These are phyloP conservation scores for Hanseniaspora uvarum DNA, from an alignment of 1,139 yeast genomes.

Conservation along the genomic window DNA sequence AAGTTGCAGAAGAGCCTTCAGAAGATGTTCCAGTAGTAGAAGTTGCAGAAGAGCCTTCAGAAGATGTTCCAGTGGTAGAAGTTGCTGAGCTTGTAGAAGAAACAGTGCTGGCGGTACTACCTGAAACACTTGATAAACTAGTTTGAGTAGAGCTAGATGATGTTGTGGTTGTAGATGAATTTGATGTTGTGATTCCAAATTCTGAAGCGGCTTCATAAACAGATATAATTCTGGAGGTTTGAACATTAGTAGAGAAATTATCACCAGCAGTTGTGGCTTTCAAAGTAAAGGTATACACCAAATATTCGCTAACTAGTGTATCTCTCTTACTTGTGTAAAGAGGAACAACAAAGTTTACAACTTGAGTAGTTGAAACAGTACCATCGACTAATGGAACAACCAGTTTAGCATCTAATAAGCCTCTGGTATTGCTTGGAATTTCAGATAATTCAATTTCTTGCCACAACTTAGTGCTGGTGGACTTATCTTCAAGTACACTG, in stretches of 20 bases:
- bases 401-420: neutral
- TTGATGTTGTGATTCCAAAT: neutral
- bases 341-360: conserved; percentile 3
- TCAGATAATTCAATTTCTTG: neutral
- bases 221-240: neutral
- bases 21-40: neutral
- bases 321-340: neutral
- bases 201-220: neutral
- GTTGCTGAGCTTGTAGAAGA: neutral
- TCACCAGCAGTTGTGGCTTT: neutral
- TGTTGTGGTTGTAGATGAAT: neutral
- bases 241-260: neutral
- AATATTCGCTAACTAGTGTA: neutral
- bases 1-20: neutral
- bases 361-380: neutral
- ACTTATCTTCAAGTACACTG: neutral
- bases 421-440: neutral
- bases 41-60: neutral
- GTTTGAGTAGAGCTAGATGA: neutral
- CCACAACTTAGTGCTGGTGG: neutral
- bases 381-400: neutral
- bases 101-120: neutral
- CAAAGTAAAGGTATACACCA: neutral
- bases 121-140: no score
- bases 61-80: neutral